phyloP scores from a whole-genome alignment of 2,329 filamentous ascomycete genomes.

The Knoxdaviesia capensis region DNA sequence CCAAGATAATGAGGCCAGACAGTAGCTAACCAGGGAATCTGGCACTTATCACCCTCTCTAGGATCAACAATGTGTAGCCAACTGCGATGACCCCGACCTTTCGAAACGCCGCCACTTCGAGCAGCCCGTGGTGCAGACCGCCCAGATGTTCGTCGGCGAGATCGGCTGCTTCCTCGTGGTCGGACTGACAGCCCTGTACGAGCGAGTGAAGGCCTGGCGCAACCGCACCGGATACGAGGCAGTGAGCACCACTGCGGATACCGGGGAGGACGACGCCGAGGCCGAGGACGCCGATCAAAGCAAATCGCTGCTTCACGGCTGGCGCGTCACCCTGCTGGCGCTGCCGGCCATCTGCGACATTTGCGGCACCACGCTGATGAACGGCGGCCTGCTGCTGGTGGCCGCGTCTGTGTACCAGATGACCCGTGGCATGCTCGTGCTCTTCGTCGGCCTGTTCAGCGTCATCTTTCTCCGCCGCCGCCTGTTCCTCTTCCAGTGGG shows the following conservation, averaged over 20 bases:
- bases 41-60: slow-evolving; percentile 12
- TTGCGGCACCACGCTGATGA: slow-evolving; percentile 90
- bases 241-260: slow-evolving; percentile 19
- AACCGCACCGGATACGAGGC: slow-evolving; percentile 44
- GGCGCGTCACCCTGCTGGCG: slow-evolving; percentile 53
- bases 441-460: slow-evolving; percentile 92
- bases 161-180: slow-evolving; percentile 92
- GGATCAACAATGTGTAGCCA: slow-evolving; percentile 92
- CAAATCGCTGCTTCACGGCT: slow-evolving; percentile 37
- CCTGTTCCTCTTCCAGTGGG: slow-evolving; percentile 79
- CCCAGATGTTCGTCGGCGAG: slow-evolving; percentile 96
- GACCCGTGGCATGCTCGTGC: slow-evolving; percentile 82
- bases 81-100: slow-evolving; percentile 56
- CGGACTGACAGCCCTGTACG: slow-evolving; percentile 44
- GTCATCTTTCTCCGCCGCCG: slow-evolving; percentile 71
- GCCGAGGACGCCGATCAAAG: slow-evolving; percentile 12
- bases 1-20: background rate
- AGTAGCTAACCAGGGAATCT: background rate
- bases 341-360: slow-evolving; percentile 88
- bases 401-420: slow-evolving; percentile 97
- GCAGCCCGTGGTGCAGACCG: slow-evolving; percentile 87
- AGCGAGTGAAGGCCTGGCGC: slow-evolving; percentile 41
- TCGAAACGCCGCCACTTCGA: slow-evolving; percentile 58
- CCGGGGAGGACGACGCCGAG: slow-evolving; percentile 19
- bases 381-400: slow-evolving; percentile 81